phyloP scores from a whole-genome alignment of 164 flowering plant species.

The Vitis riparia region DNA sequence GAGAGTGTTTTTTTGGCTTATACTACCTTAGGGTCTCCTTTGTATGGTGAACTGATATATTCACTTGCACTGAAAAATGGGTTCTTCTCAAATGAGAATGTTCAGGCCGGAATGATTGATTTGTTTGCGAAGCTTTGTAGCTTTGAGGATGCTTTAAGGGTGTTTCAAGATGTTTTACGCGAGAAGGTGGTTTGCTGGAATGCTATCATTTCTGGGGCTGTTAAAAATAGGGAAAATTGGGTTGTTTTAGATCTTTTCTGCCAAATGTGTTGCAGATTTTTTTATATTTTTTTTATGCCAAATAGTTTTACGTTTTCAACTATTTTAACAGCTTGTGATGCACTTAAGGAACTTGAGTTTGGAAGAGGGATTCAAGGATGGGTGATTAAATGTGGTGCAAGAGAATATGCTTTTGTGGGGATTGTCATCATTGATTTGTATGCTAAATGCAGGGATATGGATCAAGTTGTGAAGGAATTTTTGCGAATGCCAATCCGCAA shows the following conservation, averaged over 20 bases:
- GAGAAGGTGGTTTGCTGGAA: constrained; percentile 82
- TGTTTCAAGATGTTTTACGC: constrained; percentile 51
- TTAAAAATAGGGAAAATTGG: constrained; percentile 48
- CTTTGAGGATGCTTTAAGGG: constrained; percentile 62
- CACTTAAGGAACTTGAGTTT: constrained; percentile 45
- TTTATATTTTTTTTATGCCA: constrained; percentile 40
- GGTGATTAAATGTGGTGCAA: too few species aligned
- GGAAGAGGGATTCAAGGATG: constrained; percentile 64
- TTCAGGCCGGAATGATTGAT: constrained; percentile 63
- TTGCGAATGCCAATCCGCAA: too few species aligned
- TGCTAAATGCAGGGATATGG: too few species aligned
- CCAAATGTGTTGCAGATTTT: constrained; percentile 33
- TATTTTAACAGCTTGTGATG: constrained; percentile 59
- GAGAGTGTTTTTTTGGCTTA: too few species aligned
- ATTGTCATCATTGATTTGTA: too few species aligned
- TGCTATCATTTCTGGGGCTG: constrained; percentile 67
- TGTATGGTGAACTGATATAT: too few species aligned
- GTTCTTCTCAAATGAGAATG: constrained; percentile 50
- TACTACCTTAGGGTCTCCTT: too few species aligned
- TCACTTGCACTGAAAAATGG: constrained; percentile 26
- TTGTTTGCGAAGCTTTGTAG: constrained; percentile 47
- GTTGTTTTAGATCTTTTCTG: constrained; percentile 55
- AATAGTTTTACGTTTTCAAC: constrained; percentile 65
- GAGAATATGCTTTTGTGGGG: too few species aligned
- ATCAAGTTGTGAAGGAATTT: too few species aligned